A percentile compares a stretch with the other conserved stretches of the same genome.
phyloP scores from a whole-genome alignment of 2,329 filamentous ascomycete species.

The Setomelanomma holmii region DNA sequence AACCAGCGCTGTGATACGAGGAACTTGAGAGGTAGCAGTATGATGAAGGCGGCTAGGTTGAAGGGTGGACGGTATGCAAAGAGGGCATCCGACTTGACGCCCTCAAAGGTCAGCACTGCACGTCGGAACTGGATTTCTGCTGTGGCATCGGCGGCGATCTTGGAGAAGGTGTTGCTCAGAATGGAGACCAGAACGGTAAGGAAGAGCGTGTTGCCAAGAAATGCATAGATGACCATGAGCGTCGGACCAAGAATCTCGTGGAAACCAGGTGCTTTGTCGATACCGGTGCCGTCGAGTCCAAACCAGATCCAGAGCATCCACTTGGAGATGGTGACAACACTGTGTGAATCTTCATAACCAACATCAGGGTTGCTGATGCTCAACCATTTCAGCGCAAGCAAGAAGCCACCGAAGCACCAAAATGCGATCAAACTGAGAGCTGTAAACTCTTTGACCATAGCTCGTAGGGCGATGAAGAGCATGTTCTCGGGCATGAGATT shows the following conservation, averaged over 20 bases:
- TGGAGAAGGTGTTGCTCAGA: constrained; percentile 83
- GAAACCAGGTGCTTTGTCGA: constrained; percentile 69
- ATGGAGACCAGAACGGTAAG: constrained; percentile 89
- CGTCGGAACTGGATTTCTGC: constrained; percentile 85
- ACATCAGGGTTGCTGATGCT: constrained; percentile 52
- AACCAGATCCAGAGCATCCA: constrained; percentile 98
- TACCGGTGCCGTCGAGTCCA: constrained; percentile 74
- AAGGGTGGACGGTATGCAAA: constrained; percentile 85
- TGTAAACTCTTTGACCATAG: constrained; percentile 89
- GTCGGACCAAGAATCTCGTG: constrained; percentile 80
- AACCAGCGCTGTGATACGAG: constrained; percentile 84
- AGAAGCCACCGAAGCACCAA: constrained; percentile 85
- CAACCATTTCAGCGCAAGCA: constrained; percentile 81
- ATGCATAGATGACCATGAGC: constrained; percentile 84
- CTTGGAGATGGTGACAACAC: constrained; percentile 75
- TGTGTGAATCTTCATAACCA: constrained; percentile 53
- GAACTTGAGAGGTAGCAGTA: constrained; percentile 79
- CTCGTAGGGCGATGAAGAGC: constrained; percentile 79
- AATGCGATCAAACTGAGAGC: constrained; percentile 75
- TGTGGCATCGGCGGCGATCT: constrained; percentile 76
- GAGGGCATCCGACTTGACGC: constrained; percentile 83
- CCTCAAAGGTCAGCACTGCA: constrained; percentile 82
- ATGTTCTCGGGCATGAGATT: constrained; percentile 84
- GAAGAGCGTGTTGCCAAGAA: constrained; percentile 85
- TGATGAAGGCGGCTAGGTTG: constrained; percentile 77